phyloP scores from a whole-genome alignment of 2,329 filamentous ascomycete species.

The Pseudonectria foliicola region DNA sequence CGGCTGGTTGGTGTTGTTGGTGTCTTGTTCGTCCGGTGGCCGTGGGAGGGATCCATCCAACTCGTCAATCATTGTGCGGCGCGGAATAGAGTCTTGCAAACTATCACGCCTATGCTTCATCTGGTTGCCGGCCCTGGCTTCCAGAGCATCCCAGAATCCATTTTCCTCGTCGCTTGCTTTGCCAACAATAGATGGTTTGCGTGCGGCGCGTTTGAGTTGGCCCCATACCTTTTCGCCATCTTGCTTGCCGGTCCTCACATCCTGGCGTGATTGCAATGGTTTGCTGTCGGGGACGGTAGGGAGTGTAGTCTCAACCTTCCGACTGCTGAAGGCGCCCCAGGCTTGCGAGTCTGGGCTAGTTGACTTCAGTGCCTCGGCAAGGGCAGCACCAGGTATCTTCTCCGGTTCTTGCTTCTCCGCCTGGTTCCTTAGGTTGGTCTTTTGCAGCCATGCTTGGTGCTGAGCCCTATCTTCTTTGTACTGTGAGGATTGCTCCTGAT shows the following conservation, averaged over 20 bases:
- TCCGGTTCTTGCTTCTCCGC: slow-evolving; percentile 4
- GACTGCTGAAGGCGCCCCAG: too few species aligned
- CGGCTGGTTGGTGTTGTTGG: slow-evolving; percentile 12
- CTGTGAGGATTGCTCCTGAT: too few species aligned
- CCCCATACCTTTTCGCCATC: slow-evolving; percentile 14
- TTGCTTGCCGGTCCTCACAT: neutral
- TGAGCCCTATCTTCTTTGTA: too few species aligned
- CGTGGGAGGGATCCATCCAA: slow-evolving; percentile 1
- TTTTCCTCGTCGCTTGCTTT: slow-evolving; percentile 1
- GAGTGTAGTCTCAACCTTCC: slow-evolving; percentile 13
- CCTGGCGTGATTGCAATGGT: neutral
- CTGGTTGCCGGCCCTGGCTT: slow-evolving; percentile 10
- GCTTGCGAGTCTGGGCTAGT: too few species aligned
- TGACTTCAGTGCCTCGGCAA: slow-evolving; percentile 28
- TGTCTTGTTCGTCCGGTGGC: slow-evolving; percentile 3
- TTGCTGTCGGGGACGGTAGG: slow-evolving; percentile 1
- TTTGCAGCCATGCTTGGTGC: too few species aligned
- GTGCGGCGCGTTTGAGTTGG: slow-evolving; percentile 15
- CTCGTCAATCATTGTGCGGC: neutral
- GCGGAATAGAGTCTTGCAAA: too few species aligned
- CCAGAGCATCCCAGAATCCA: slow-evolving; percentile 19
- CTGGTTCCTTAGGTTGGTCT: slow-evolving; percentile 4
- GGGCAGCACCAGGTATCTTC: slow-evolving; percentile 20
- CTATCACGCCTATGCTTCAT: too few species aligned
- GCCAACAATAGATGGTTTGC: slow-evolving; percentile 1